Conservation (phyloP, 2,329 filamentous ascomycete genomes). For the Thyridium curvatum region DNA sequence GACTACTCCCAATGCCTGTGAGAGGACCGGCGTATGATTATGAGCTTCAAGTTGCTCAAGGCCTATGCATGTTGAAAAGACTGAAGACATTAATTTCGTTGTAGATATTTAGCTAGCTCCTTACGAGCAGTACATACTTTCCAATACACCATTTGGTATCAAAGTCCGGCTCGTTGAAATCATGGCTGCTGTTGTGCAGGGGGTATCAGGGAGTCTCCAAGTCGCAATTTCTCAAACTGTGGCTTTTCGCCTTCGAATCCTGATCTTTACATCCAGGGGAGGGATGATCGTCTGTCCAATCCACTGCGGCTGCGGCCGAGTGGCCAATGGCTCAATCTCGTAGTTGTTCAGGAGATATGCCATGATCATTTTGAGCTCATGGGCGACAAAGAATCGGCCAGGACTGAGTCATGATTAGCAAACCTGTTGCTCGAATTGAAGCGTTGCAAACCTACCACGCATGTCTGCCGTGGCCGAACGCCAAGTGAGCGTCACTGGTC, state of each 20-base stretch:
- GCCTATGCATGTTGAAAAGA: too few relatives aligned
- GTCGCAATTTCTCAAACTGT: conserved; percentile 1
- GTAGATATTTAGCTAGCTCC: too few relatives aligned
- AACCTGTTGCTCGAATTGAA: neutral
- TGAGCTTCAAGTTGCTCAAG: too few relatives aligned
- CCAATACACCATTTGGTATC: too few relatives aligned
- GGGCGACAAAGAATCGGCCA: conserved; percentile 49
- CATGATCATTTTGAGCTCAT: conserved; percentile 49
- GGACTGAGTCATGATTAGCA: conserved; percentile 23
- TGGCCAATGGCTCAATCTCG: conserved; percentile 36
- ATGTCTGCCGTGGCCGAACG: conserved; percentile 53
- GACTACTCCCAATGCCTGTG: too few relatives aligned
- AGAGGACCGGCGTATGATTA: too few relatives aligned
- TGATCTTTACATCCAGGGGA: conserved; percentile 21
- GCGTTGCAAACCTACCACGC: conserved; percentile 27
- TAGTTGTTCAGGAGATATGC: conserved; percentile 45
- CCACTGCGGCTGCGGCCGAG: conserved; percentile 33
- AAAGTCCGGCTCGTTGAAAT: too few relatives aligned
- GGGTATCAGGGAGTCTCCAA: too few relatives aligned
- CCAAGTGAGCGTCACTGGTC: conserved; percentile 41
- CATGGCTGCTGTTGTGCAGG: too few relatives aligned
- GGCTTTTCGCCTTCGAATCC: conserved; percentile 18
- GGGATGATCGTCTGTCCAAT: conserved; percentile 36
- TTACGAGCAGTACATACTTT: too few relatives aligned
- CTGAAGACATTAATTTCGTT: too few relatives aligned